Evolutionary conservation across 768 basidiomycete genomes (phyloP).

Genomic region (Amanita inopinata): DNA sequence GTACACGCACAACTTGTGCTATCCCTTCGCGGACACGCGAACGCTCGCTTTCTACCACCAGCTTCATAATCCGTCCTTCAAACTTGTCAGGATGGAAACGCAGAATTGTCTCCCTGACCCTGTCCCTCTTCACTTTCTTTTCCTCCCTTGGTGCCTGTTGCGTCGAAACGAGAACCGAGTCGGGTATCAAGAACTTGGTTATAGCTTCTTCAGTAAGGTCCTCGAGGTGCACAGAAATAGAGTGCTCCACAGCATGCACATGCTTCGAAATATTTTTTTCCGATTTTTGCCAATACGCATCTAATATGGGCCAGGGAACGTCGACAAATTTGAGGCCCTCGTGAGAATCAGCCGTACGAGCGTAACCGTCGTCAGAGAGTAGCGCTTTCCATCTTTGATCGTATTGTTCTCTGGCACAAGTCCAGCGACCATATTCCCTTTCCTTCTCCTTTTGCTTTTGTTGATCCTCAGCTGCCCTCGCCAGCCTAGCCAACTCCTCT

Average conservation of each 20-base stretch:
- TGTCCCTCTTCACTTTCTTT: slow-evolving; percentile 45
- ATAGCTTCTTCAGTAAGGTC: slow-evolving; percentile 49
- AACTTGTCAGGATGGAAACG: slow-evolving; percentile 82
- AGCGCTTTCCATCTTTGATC: slow-evolving; percentile 49
- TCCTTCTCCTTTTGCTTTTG: slow-evolving; percentile 38
- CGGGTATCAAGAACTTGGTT: slow-evolving; percentile 44
- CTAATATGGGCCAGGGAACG: slow-evolving; percentile 66
- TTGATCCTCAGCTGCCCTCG: slow-evolving; percentile 43
- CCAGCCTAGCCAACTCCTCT: slow-evolving; percentile 42
- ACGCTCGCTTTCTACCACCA: slow-evolving; percentile 35
- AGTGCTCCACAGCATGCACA: slow-evolving; percentile 6
- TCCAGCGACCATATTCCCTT: slow-evolving; percentile 31
- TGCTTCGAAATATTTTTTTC: slow-evolving; percentile 11
- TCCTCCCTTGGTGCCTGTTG: slow-evolving; percentile 15
- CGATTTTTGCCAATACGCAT: slow-evolving; percentile 21
- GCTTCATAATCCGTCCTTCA: slow-evolving; percentile 58
- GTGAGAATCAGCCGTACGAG: slow-evolving; percentile 1
- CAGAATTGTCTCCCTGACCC: slow-evolving; percentile 54
- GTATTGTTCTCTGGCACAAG: slow-evolving; percentile 42
- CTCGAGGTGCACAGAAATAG: slow-evolving; percentile 24
- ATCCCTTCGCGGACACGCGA: slow-evolving; percentile 48
- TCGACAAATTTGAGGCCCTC: slow-evolving; percentile 37
- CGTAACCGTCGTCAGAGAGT: slow-evolving; percentile 21
- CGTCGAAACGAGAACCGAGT: slow-evolving; percentile 2
- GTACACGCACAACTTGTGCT: slow-evolving; percentile 49